These are phyloP conservation scores for Rhododendron griersonianum DNA, from an alignment of 148 eudicot species.

Conservation along the genomic window DNA sequence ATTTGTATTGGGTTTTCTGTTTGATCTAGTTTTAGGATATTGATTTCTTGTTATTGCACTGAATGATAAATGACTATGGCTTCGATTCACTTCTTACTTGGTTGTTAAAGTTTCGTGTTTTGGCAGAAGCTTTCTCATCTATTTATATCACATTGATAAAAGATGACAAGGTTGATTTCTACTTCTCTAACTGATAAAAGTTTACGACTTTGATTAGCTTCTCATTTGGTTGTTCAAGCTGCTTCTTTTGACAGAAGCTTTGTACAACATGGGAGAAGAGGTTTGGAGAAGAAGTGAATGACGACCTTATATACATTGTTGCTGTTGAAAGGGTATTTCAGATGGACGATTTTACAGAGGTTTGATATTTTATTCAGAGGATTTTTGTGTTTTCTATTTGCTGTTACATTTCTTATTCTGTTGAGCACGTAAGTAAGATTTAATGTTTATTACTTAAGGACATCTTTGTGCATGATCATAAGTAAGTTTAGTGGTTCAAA, in stretches of 20 bases:
- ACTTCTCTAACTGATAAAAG: not conserved
- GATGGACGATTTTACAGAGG: slow-evolving; percentile 89
- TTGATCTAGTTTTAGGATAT: not conserved
- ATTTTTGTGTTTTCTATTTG: slow-evolving; percentile 2
- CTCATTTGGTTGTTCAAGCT: slow-evolving; percentile 14
- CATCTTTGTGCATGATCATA: not conserved
- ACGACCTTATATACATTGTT: slow-evolving; percentile 54
- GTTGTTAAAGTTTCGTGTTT: slow-evolving; percentile 15
- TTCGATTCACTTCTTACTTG: slow-evolving; percentile 5
- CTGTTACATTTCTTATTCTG: slow-evolving; percentile 3
- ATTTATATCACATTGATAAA: not conserved
- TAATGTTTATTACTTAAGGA: not conserved
- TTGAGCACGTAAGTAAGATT: not conserved
- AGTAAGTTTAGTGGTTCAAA: not conserved
- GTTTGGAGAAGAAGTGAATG: slow-evolving; percentile 65
- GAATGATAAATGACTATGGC: not conserved
- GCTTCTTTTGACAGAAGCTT: slow-evolving; percentile 50
- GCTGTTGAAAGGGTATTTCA: slow-evolving; percentile 80
- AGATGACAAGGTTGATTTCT: not conserved
- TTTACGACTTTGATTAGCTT: not conserved
- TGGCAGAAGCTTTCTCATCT: slow-evolving; percentile 45
- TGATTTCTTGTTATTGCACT: not conserved
- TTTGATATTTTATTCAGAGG: slow-evolving; percentile 23
- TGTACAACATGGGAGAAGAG: slow-evolving; percentile 63
- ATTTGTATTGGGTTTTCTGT: not conserved